Percentiles rank a stretch among this genome's conserved stretches.
phyloP scores from a whole-genome alignment of 2,329 filamentous ascomycete species.

The Aspergillus hiratsukae region DNA sequence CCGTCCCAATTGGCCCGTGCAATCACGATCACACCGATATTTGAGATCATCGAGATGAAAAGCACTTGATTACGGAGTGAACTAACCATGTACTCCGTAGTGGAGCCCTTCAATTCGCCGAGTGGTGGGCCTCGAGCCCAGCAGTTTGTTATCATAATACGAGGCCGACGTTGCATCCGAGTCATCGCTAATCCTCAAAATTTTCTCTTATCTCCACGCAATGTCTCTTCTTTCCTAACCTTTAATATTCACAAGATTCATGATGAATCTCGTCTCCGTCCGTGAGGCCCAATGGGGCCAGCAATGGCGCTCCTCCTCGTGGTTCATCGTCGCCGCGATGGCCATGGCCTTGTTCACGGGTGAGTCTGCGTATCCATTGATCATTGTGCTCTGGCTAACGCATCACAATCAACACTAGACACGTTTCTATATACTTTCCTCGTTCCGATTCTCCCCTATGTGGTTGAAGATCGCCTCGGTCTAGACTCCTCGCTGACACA shows the following conservation, averaged over 20 bases:
- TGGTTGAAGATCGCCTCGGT: slow-evolving; percentile 23
- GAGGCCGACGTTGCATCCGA: background rate
- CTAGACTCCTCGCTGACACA: slow-evolving; percentile 21
- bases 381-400: background rate
- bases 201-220: background rate
- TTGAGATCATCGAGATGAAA: background rate
- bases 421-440: slow-evolving; percentile 27
- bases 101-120: background rate
- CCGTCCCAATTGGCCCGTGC: background rate
- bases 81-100: background rate
- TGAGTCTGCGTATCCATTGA: background rate
- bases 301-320: slow-evolving; percentile 19
- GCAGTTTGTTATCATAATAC: background rate
- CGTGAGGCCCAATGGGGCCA: slow-evolving; percentile 12
- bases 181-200: background rate
- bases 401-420: slow-evolving; percentile 11
- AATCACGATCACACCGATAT: background rate
- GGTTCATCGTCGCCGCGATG: slow-evolving; percentile 21
- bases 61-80: background rate
- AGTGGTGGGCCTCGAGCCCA: background rate
- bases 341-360: slow-evolving; percentile 21
- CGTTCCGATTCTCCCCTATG: slow-evolving; percentile 28
- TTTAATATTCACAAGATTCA: background rate
- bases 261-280: slow-evolving; percentile 7
- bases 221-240: background rate